Percentiles rank a stretch among this genome's conserved stretches.
phyloP scores from a whole-genome alignment of 2,329 filamentous ascomycete genomes.

The Xylogone sp. region DNA sequence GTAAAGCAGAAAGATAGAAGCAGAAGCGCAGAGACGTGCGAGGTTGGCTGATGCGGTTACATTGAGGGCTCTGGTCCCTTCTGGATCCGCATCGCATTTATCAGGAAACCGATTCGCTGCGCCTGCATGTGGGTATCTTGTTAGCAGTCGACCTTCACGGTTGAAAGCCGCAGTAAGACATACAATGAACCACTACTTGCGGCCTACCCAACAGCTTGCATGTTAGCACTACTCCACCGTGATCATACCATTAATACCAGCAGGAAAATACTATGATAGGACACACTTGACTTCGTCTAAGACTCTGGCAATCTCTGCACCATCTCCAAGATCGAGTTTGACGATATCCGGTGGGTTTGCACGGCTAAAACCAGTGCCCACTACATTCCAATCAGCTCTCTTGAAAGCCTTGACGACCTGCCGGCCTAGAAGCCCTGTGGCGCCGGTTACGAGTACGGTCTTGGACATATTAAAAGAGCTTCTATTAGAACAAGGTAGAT shows the following conservation, averaged over 20 bases:
- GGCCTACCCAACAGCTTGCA: conserved; percentile 47
- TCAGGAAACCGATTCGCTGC: conserved; percentile 88
- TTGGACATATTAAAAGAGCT: conserved; percentile 26
- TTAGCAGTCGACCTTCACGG: conserved; percentile 3
- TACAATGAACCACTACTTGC: conserved; percentile 77
- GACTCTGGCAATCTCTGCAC: conserved; percentile 41
- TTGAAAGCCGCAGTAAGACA: conserved; percentile 24
- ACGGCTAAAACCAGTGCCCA: conserved; percentile 70
- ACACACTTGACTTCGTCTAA: conserved; percentile 54
- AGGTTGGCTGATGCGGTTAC: conserved; percentile 66
- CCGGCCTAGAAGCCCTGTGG: conserved; percentile 78
- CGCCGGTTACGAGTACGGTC: conserved; percentile 75
- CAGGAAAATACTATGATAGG: conserved; percentile 1
- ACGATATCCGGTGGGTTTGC: conserved; percentile 67
- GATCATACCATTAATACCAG: conserved; percentile 1
- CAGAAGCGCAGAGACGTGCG: conserved; percentile 59
- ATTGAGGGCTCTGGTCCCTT: conserved; percentile 70
- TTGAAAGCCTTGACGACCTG: conserved; percentile 72
- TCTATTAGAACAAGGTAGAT: conserved; percentile 1
- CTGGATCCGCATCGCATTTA: conserved; percentile 75
- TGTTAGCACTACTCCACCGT: conserved; percentile 10
- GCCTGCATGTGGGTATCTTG: conserved; percentile 42
- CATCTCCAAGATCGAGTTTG: conserved; percentile 28
- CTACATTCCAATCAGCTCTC: conserved; percentile 61
- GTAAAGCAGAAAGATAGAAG: conserved; percentile 65